phyloP scores from a whole-genome alignment of 2,329 filamentous ascomycete species.

The Phoma sp. region DNA sequence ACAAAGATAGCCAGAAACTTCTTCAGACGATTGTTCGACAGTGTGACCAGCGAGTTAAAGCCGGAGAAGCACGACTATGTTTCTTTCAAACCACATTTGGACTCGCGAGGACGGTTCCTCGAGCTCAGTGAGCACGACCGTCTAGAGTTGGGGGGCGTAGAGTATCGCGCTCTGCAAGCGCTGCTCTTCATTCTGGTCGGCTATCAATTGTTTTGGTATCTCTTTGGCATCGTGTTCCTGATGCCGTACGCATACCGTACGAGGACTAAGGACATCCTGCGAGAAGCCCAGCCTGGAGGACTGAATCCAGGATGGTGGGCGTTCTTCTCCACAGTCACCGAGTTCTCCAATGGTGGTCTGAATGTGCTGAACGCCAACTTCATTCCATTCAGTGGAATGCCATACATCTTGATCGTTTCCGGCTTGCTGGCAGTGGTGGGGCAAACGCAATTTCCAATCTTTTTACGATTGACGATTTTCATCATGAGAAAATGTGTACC shows the following conservation, averaged over 20 bases:
- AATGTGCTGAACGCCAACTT: slow-evolving; percentile 65
- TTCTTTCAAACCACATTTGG: slow-evolving; percentile 40
- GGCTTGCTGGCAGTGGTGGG: slow-evolving; percentile 58
- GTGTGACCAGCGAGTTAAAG: slow-evolving; percentile 26
- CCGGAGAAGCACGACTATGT: slow-evolving; percentile 38
- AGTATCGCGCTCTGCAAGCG: slow-evolving; percentile 58
- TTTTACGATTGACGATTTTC: slow-evolving; percentile 66
- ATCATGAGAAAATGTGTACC: slow-evolving; percentile 56
- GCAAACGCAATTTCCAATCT: slow-evolving; percentile 63
- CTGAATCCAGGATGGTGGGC: slow-evolving; percentile 42
- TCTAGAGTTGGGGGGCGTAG: slow-evolving; percentile 57
- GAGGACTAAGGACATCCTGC: slow-evolving; percentile 51
- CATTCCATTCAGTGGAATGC: slow-evolving; percentile 60
- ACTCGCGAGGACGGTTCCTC: slow-evolving; percentile 39
- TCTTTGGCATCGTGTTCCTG: slow-evolving; percentile 56
- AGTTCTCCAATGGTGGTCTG: slow-evolving; percentile 60
- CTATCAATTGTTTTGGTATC: slow-evolving; percentile 43
- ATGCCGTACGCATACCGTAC: slow-evolving; percentile 52
- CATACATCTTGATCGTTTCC: slow-evolving; percentile 57
- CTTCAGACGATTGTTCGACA: slow-evolving; percentile 28
- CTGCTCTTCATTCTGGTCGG: slow-evolving; percentile 55
- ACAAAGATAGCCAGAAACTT: slow-evolving; percentile 30
- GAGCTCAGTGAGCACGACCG: slow-evolving; percentile 51
- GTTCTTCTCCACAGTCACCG: slow-evolving; percentile 56
- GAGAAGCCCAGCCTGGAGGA: slow-evolving; percentile 44